phyloP scores from a whole-genome alignment of 768 basidiomycete genomes.

The Cyclocybe aegerita region DNA sequence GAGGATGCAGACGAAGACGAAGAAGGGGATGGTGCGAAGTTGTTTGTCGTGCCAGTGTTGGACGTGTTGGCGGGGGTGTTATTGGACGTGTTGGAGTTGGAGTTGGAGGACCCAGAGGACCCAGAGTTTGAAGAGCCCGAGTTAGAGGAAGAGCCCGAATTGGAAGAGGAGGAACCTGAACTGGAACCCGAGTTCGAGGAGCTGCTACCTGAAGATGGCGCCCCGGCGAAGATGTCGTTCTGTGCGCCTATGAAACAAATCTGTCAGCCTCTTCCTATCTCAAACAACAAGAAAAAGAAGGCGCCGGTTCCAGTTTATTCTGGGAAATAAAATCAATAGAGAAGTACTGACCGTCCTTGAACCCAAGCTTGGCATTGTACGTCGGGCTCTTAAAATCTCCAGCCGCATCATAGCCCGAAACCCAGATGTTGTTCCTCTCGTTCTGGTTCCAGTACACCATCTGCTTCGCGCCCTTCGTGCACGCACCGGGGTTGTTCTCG shows the following conservation, averaged over 20 bases:
- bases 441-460: slow-evolving; percentile 55
- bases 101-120: neutral
- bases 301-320: too few relatives aligned
- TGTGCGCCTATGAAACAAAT: slow-evolving; percentile 32
- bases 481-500: slow-evolving; percentile 40
- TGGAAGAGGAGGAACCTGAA: neutral
- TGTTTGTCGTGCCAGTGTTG: neutral
- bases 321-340: too few relatives aligned
- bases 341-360: slow-evolving; percentile 38
- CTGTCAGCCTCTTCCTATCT: neutral
- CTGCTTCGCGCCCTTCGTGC: slow-evolving; percentile 51
- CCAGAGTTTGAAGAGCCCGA: neutral
- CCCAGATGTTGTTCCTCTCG: slow-evolving; percentile 47
- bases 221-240: slow-evolving; percentile 40
- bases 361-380: slow-evolving; percentile 51
- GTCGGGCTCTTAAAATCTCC: slow-evolving; percentile 44
- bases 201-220: slow-evolving; percentile 2
- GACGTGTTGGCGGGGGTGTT: neutral
- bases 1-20: too few relatives aligned
- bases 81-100: neutral
- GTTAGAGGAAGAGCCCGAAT: neutral
- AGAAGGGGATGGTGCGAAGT: neutral
- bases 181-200: neutral
- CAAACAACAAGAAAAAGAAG: neutral
- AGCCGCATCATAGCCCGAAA: slow-evolving; percentile 36